Evolutionary conservation across 768 basidiomycete genomes (phyloP), one percentile per base, ranked within the genome.

Genomic region (Boletus sp.): DNA sequence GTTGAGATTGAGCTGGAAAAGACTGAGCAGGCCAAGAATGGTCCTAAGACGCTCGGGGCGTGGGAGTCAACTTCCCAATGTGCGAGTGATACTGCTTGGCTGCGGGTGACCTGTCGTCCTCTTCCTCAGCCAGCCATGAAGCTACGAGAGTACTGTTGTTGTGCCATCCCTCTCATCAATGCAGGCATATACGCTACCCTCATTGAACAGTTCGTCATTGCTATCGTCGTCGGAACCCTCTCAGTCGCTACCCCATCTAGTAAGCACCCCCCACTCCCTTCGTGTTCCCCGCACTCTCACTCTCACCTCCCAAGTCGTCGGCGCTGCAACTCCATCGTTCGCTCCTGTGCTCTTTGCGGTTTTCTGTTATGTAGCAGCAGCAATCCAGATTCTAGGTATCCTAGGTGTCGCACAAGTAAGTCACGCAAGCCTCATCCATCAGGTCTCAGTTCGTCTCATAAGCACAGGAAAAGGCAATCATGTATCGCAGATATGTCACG

Each of bases 81-180:
- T 13, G 27, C 27, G 13, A 27, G 10, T 35, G 25, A 37, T 25
- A n/a, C 17, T 1, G 7, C 45, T 21, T 25, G 37, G 2, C 53
- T 53, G 48, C 51, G 59, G 58, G 9, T 10, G 10, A 5, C 4
- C 21, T 41, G 14, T 15, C 8, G 7, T 45, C 38, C 27, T 43
- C 38, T 14, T 19, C 47, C 42, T 37, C 30, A 29, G 27, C 47
- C 29, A 44, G 53, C 32, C 66, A 87, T 89, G 87, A 88, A 85
- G 69, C 73, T 85, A 47, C 82, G 90, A 74, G 86, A 92, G 46
- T 95, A 93, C 67, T 97, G 93, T 66, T 97, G 93, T 70, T 92
- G 90, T 64, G 94, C 94, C 41, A 87, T 98, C 55, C 95, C 95
- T 9, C 73, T 93, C 46, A 77, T 93, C 58, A 96, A 99, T 74